Evolutionary conservation across 179 eudicot species (phyloP).

Genomic region (Vitellaria paradoxa): DNA sequence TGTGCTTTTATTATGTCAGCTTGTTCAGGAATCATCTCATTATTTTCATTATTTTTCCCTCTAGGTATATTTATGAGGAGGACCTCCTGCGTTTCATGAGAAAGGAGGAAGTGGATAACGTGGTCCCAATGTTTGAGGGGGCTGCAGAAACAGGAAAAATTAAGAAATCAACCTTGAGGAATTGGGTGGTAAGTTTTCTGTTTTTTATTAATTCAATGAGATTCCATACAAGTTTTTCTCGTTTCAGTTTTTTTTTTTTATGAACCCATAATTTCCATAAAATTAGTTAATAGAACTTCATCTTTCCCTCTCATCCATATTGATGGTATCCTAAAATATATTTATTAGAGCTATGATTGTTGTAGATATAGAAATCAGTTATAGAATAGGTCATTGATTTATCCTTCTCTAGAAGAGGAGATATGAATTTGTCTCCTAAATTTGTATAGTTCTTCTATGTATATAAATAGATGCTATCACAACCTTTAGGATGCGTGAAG

Average conservation of each 20-base stretch:
- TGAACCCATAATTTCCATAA: neutral
- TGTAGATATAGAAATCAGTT: no score
- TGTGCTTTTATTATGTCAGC: neutral
- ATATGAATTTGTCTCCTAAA: no score
- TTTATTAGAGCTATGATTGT: no score
- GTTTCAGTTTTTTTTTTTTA: neutral
- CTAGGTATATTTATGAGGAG: constrained; percentile 65
- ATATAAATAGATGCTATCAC: no score
- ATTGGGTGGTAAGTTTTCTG: constrained; percentile 68
- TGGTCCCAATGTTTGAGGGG: constrained; percentile 57
- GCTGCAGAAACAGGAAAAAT: constrained; percentile 56
- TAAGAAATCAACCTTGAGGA: constrained; percentile 47
- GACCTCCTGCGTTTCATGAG: constrained; percentile 65
- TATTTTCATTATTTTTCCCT: neutral
- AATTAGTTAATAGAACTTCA: neutral
- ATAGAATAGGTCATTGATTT: no score
- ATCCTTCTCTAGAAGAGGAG: no score
- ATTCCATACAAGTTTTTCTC: neutral
- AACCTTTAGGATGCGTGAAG: no score
- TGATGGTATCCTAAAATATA: neutral
- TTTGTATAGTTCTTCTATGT: no score
- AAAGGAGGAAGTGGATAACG: constrained; percentile 51
- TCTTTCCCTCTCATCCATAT: neutral
- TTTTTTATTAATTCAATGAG: neutral
- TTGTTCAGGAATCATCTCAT: neutral